phyloP scores from a whole-genome alignment of 345 rosid genomes.

The sweet orange (Citrus sinensis) region DNA sequence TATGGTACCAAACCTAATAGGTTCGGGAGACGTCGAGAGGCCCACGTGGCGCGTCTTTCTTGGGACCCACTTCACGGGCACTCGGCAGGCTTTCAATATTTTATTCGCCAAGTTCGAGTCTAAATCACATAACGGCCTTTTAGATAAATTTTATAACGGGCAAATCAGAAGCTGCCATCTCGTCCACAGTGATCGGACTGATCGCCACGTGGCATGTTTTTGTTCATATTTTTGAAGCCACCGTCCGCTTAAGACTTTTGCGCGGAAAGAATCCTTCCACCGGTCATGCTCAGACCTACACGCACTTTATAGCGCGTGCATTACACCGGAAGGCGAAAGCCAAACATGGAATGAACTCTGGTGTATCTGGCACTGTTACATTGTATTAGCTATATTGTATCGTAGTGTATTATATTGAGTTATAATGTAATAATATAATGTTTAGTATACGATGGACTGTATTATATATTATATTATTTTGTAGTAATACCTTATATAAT shows the following conservation, averaged over 20 bases:
- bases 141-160: neutral
- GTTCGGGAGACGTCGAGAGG: conserved; percentile 22
- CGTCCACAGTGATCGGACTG: rapidly evolving
- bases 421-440: too few relatives aligned
- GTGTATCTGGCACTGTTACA: too few relatives aligned
- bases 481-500: too few relatives aligned
- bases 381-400: too few relatives aligned
- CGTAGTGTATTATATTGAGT: too few relatives aligned
- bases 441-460: too few relatives aligned
- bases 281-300: neutral
- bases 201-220: neutral
- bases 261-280: neutral
- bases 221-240: neutral
- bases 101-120: neutral
- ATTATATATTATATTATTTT: too few relatives aligned
- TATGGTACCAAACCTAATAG: conserved; percentile 26
- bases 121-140: neutral
- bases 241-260: neutral
- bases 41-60: conserved; percentile 34
- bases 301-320: conserved; percentile 18
- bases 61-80: conserved; percentile 47
- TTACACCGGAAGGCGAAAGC: neutral
- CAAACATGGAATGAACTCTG: too few relatives aligned
- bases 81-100: conserved; percentile 17
- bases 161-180: conserved; percentile 9